These are phyloP conservation scores for Paramecium pentaurelia DNA, from an alignment of 73 alveolate genomes.

Conservation along the genomic window DNA sequence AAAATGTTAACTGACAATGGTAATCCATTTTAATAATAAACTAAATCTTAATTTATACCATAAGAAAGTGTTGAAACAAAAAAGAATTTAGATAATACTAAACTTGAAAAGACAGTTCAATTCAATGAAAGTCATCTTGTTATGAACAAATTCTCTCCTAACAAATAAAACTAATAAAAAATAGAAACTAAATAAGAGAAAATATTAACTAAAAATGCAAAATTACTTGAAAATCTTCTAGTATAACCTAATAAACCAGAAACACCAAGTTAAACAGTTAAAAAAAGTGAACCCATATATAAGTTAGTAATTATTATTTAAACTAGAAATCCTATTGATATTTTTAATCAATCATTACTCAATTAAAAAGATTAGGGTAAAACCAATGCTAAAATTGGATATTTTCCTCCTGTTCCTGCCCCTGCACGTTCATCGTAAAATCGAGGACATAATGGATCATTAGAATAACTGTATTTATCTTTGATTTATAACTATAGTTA, in stretches of 20 bases:
- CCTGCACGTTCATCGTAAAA: background rate
- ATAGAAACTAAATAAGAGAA: background rate
- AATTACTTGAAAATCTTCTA: background rate
- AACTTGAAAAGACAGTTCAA: background rate
- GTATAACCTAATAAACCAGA: background rate
- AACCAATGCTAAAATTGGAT: background rate
- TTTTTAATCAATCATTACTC: background rate
- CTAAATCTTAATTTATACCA: background rate
- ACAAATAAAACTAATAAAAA: background rate
- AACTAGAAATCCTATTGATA: conserved; percentile 25
- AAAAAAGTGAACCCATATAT: background rate
- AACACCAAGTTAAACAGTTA: background rate
- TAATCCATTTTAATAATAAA: background rate
- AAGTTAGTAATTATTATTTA: background rate
- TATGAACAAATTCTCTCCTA: background rate
- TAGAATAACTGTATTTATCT: background rate
- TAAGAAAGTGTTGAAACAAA: background rate
- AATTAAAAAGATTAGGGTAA: conserved; percentile 23
- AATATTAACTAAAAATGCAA: background rate
- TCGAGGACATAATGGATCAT: conserved; percentile 14
- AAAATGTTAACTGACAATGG: conserved; percentile 28
- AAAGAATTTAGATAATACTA: background rate
- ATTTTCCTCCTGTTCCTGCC: background rate
- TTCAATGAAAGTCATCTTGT: background rate
- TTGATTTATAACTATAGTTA: background rate